These are phyloP conservation scores for Aspergillus phoenicis DNA, from an alignment of 2,329 filamentous ascomycete species.

Conservation along the genomic window DNA sequence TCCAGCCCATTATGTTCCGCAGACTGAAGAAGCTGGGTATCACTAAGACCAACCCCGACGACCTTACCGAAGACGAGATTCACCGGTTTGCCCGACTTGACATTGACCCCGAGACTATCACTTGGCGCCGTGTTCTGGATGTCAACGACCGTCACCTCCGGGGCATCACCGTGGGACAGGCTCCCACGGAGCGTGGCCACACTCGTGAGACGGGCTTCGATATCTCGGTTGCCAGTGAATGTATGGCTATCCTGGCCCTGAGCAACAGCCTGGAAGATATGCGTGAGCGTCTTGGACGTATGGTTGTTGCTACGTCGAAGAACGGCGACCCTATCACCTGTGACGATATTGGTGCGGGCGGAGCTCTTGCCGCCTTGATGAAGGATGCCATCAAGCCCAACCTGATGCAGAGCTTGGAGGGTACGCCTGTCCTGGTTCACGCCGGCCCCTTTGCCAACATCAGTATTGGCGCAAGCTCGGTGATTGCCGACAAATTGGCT, in stretches of 20 bases:
- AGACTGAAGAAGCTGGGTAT: conserved; percentile 95
- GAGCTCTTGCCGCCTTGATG: conserved; percentile 91
- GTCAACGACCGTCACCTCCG: conserved; percentile 95
- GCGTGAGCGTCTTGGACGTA: conserved; percentile 87
- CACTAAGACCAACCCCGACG: conserved; percentile 88
- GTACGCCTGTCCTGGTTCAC: conserved; percentile 95
- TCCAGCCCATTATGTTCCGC: conserved; percentile 88
- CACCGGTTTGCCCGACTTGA: conserved; percentile 86
- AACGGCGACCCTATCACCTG: conserved; percentile 89
- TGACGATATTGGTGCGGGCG: conserved; percentile 90
- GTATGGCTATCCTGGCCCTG: conserved; percentile 95
- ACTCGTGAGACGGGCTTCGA: conserved; percentile 91
- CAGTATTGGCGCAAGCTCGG: conserved; percentile 93
- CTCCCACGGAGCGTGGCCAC: conserved; percentile 86
- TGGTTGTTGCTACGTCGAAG: conserved; percentile 90
- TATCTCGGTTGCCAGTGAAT: conserved; percentile 95
- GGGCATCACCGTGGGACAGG: conserved; percentile 84
- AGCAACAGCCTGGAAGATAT: conserved; percentile 86
- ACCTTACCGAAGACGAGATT: conserved; percentile 88
- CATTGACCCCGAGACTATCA: conserved; percentile 95
- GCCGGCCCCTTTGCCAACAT: conserved; percentile 98
- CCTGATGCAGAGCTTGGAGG: conserved; percentile 96
- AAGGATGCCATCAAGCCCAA: conserved; percentile 99
- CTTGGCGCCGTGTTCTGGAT: conserved; percentile 93
- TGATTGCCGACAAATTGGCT: conserved; percentile 91